phyloP scores from a whole-genome alignment of 2,329 filamentous ascomycete species.

The Fusarium nodosum region DNA sequence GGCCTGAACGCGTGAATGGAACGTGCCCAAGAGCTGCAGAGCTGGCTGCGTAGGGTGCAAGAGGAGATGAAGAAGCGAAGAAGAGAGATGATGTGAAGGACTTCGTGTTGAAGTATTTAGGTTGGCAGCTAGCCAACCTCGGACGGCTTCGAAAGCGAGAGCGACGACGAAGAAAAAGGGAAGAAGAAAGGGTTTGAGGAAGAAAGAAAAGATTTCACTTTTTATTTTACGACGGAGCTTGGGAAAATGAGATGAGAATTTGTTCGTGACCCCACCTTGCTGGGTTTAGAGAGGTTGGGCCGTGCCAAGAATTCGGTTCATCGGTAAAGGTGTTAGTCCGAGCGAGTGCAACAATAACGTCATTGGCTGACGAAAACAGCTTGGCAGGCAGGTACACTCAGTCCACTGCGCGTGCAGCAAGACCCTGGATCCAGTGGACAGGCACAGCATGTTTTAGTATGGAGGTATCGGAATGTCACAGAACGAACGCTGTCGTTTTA shows the following conservation, averaged over 20 bases:
- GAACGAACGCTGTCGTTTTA: conserved; percentile 26
- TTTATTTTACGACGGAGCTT: conserved; percentile 49
- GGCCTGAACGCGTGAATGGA: conserved; percentile 66
- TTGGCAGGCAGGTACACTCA: conserved; percentile 23
- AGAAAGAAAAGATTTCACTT: conserved; percentile 41
- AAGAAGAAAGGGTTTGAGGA: conserved; percentile 23
- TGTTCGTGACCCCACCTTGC: conserved; percentile 48
- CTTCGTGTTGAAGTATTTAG: conserved; percentile 59
- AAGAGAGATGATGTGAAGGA: conserved; percentile 54
- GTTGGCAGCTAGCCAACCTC: conserved; percentile 60
- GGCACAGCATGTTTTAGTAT: conserved; percentile 9
- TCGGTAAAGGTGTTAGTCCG: conserved; percentile 41
- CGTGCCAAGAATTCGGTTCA: conserved; percentile 29
- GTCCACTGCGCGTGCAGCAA: conserved; percentile 20
- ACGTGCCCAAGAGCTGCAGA: conserved; percentile 70
- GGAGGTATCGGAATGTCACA: conserved; percentile 18
- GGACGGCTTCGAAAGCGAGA: conserved; percentile 49
- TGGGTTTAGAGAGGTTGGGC: conserved; percentile 48
- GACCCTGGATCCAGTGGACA: conserved; percentile 39
- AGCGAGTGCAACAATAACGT: conserved; percentile 28
- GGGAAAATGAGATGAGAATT: conserved; percentile 52
- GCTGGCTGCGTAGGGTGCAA: conserved; percentile 73
- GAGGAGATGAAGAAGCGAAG: conserved; percentile 67
- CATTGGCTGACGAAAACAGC: conserved; percentile 49
- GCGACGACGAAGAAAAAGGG: conserved; percentile 42